Evolutionary conservation across 768 basidiomycete species (phyloP), one percentile per base, ranked within the genome.

Genomic region (Rhodotorula sphaerocarpa): DNA sequence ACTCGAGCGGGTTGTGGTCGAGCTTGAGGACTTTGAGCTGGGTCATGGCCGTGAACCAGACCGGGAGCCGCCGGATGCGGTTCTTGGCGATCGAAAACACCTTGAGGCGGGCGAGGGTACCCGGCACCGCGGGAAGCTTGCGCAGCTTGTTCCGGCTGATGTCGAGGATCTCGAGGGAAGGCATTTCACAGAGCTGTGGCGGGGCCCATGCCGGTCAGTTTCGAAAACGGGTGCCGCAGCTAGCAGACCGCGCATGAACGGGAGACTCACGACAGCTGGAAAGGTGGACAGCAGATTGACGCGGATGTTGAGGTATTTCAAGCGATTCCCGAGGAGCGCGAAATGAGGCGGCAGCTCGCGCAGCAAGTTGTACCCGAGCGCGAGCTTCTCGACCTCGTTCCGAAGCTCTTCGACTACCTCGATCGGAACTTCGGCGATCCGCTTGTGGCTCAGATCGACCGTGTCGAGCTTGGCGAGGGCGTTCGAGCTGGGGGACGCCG

Each of bases 1-100:
- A 97, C 75, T 90, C 86, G 43, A 95, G 81, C 5, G 92, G 92
- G 73, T 99, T 97, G 66, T 86, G 83, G 67, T 93, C 91, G 14
- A 88, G 78, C 75, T 88, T 88, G 70, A 97, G 79, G 36, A 95
- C 81, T 50, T 83, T 83, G 44, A 99, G 79, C 54, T 80, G 78
- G 34, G 76, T 76, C 73, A 95, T 93, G 55, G 84, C 81, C 6
- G 81, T 75, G 52, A 99, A 74, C 75, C 92, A 97, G 12, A 78
- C 70, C 4, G 93, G 95, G 5, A 99, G 79, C 23, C 82, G 80
- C 42, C 81, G 80, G 62, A 99, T 79, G 75, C 84, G 87, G 77
- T 99, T 99, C 74, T 84, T 83, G 25, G 88, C 83, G 46, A 96
- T 78, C 46, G 84, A 90, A 60, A 96, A 84, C 74, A 88, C 89